phyloP scores from a whole-genome alignment of 768 basidiomycete species.

The Trametes elegans region DNA sequence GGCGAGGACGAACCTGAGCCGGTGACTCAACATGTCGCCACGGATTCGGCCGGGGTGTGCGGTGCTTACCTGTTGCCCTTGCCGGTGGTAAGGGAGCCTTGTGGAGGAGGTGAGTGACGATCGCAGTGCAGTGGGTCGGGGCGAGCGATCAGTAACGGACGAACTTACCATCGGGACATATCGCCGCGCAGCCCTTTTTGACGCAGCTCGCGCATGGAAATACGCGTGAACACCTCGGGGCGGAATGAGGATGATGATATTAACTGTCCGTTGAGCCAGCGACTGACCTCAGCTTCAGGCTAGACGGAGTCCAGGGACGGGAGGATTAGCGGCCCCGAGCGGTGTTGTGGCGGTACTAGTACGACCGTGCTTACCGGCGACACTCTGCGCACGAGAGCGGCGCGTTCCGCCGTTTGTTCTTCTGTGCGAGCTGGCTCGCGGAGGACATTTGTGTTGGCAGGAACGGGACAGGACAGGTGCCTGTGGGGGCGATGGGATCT shows the following conservation, averaged over 20 bases:
- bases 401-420: constrained; percentile 33
- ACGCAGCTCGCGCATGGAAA: constrained; percentile 54
- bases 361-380: constrained; percentile 56
- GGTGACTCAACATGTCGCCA: constrained; percentile 4
- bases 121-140: constrained; percentile 3
- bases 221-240: constrained; percentile 54
- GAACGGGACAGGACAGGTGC: not conserved
- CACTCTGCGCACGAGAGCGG: constrained; percentile 69
- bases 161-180: constrained; percentile 57
- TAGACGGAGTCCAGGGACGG: constrained; percentile 29
- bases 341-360: not conserved
- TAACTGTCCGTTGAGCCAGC: constrained; percentile 12
- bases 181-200: constrained; percentile 45
- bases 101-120: constrained; percentile 15
- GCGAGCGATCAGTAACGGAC: constrained; percentile 6
- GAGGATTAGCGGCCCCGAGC: constrained; percentile 12
- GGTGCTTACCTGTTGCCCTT: constrained; percentile 61
- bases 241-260: constrained; percentile 7
- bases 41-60: not conserved
- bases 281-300: constrained; percentile 67
- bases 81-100: constrained; percentile 69
- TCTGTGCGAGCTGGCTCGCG: constrained; percentile 13
- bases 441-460: constrained; percentile 14
- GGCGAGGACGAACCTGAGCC: constrained; percentile 60
- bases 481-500: not conserved